Evolutionary conservation across 2,329 filamentous ascomycete species (phyloP).

Genomic region (Cercospora brassicicola): DNA sequence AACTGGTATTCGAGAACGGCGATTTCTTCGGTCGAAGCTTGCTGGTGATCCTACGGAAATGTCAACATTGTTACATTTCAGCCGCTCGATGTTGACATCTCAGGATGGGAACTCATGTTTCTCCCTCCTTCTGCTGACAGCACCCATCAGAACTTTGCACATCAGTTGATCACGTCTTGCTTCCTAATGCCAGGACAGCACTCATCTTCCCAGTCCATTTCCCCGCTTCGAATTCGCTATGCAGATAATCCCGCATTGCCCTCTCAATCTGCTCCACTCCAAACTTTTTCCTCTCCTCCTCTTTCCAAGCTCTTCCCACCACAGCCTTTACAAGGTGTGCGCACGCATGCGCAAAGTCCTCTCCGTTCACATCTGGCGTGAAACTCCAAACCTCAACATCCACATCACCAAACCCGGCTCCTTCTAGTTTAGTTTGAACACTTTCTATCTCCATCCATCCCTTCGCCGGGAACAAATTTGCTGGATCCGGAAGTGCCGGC

Average conservation of each 20-base stretch:
- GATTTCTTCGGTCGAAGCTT: too few species aligned
- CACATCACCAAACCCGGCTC: neutral
- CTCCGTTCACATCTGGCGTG: neutral
- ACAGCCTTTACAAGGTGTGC: conserved; percentile 6
- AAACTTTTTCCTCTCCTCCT: neutral
- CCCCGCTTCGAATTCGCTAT: neutral
- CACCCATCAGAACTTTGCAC: too few species aligned
- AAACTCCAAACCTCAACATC: neutral
- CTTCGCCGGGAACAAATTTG: neutral
- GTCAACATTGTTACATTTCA: too few species aligned
- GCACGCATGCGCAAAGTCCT: neutral
- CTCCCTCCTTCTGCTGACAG: too few species aligned
- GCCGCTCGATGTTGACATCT: too few species aligned
- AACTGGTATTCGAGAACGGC: too few species aligned
- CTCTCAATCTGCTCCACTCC: neutral
- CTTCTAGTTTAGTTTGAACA: neutral
- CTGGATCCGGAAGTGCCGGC: neutral
- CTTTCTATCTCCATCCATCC: neutral
- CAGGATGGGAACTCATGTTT: too few species aligned
- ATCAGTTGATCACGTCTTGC: too few species aligned
- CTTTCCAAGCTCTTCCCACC: neutral
- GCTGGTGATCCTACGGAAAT: too few species aligned
- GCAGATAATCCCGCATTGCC: neutral
- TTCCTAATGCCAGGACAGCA: neutral
- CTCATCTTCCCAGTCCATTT: conserved; percentile 2